Base-by-base conservation (phyloP, 768 basidiomycete genomes). In the Leucocoprinus sp. region DNA sequence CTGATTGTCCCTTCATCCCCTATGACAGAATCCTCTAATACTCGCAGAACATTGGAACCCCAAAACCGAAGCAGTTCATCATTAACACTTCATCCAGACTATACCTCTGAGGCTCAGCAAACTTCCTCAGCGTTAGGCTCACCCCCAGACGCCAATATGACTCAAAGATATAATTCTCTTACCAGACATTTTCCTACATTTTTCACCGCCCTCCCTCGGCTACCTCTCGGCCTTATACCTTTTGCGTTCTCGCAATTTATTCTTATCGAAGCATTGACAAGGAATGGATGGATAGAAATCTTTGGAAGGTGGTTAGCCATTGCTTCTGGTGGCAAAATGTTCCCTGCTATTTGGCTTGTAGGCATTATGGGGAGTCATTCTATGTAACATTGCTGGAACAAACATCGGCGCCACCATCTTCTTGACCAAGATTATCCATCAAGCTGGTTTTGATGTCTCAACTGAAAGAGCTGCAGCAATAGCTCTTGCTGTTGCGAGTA, bases 181-280 rank as follows among this genome's bases (percentile, higher is more conserved):
- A 34, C 65, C 26, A 49, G 46, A 15, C 67, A 69, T 35, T 88
- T 89, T 59, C 91, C 90, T 0, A 92, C 86, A 1, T 69, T 84
- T 50, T 70, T 74, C 58, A 75, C 75, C 8, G 76, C 80, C 17
- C 64, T 82, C 17, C 72, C 78, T 0, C 75, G 82, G 15, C 69
- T 93, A 0, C 93, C 92, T 0, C 79, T 92, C 49, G 73, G 79
- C 9, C 77, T 96, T 5, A 67, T 96, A 12, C 90, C 90, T 0
- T 98, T 98, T 57, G 88, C 92, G 0, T 92, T 97, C 58, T 82
- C 85, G 0, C 91, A 93, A 63, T 97, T 98, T 66, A 90, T 97
- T 53, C 77, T 98, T 46, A 89, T 95, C 48, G 85, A 93, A 57
- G 86, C 74, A 0, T 73, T 98, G 5, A 71, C 80, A 9, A 72